A percentile compares a stretch with the other conserved stretches of the same genome.
These are phyloP conservation scores for Aspergillus panamensis DNA, from an alignment of 495 filamentous ascomycete genomes.

Conservation along the genomic window DNA sequence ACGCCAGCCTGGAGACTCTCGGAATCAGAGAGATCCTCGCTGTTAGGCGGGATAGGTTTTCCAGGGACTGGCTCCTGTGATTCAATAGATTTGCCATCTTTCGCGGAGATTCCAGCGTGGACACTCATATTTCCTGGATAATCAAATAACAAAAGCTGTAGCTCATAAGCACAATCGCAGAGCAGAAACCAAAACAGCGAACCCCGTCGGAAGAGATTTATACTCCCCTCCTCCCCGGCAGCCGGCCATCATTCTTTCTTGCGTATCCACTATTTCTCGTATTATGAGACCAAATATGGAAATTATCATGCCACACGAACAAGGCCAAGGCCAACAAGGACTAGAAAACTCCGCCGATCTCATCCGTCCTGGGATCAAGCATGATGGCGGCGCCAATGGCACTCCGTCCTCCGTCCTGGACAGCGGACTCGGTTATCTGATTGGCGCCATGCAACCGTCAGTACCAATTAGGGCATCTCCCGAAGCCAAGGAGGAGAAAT, in stretches of 20 bases:
- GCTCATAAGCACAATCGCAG: too few species aligned
- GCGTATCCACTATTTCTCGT: not conserved
- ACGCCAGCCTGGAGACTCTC: conserved; percentile 26
- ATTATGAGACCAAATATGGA: not conserved
- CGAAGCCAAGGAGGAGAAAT: not conserved
- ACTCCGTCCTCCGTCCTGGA: not conserved
- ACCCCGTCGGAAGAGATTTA: too few species aligned
- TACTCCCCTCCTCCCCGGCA: too few species aligned
- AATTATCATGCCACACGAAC: not conserved
- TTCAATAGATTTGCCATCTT: not conserved
- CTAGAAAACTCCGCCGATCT: not conserved
- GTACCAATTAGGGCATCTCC: not conserved
- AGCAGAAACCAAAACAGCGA: too few species aligned
- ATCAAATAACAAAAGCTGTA: too few species aligned
- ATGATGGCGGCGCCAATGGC: not conserved
- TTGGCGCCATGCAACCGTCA: not conserved
- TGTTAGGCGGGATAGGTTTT: not conserved
- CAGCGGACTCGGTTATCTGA: not conserved
- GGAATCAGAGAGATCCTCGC: not conserved
- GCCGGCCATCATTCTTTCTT: too few species aligned
- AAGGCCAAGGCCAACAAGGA: not conserved
- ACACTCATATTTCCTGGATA: not conserved
- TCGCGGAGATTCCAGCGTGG: not conserved
- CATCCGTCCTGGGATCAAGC: conserved; percentile 5
- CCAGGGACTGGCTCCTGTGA: not conserved